Base-by-base conservation (phyloP, 2,329 filamentous ascomycete species). In the Ophiostoma sp. region DNA sequence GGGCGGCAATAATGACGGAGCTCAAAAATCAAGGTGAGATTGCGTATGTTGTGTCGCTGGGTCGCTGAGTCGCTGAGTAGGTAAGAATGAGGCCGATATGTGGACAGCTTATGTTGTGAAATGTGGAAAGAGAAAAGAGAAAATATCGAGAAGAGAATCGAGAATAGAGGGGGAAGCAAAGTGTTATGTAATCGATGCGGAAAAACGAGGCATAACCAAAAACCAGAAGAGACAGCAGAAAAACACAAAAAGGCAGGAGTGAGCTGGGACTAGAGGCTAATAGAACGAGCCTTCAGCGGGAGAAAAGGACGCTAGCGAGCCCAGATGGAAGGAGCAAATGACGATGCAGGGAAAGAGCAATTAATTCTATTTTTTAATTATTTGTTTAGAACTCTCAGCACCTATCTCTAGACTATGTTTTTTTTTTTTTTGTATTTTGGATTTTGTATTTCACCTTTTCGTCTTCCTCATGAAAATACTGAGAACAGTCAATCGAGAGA, bases 221-320 rank as follows among this genome's bases (percentile, higher is more conserved):
- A 23, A 57, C 10, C 10, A 27, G 20, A 11, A 60, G 48, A 57
- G 20, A 57, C 44, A n/a, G 31, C 31, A 68, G 67, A 65, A 48
- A 48, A 68, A 67, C 54, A 70, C n/a, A 48, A 68, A 70, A 70
- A 70, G 65, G 67, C 57, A 65, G 66, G 44, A 68, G 44, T 33
- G 27, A 64, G 27, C 31, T 62, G 27, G 23, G 48, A 52, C 54
- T 10, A 62, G 31, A 48, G 44, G 17, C 41, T 44, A 44, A 17
- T 23, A 23, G 48, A 54, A 54, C 17, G 52, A 57, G 52, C 52
- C 52, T 57, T 31, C 52, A 57, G 60, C 60, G 66, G 66, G 66
- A 60, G 65, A 60, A 69, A 71, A 69, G 8, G 67, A 65, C 70
- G 68, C 70, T 71, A 57, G 52, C 52, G 23, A 71, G 54, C 27